These are phyloP conservation scores for Keithomyces neogunnii DNA, from an alignment of 2,329 filamentous ascomycete genomes.

Conservation along the genomic window DNA sequence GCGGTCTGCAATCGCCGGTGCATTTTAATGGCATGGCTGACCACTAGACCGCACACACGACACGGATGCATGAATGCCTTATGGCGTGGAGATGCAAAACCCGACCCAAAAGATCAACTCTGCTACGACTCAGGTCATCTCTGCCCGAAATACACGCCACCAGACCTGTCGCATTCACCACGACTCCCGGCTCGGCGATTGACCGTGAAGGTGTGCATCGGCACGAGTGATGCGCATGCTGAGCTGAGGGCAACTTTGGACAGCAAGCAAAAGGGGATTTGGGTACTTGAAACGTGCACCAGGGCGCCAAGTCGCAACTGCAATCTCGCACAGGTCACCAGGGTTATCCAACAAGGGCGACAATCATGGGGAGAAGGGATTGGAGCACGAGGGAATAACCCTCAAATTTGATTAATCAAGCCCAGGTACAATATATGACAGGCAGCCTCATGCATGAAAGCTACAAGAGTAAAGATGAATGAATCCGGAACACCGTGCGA, in stretches of 20 bases:
- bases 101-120: background rate
- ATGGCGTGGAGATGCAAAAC: background rate
- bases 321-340: too few relatives aligned
- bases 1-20: constrained; percentile 2
- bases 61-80: constrained; percentile 5
- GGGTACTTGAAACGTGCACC: background rate
- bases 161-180: too few relatives aligned
- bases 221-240: background rate
- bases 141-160: background rate
- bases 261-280: background rate
- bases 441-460: background rate
- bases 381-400: too few relatives aligned
- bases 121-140: background rate
- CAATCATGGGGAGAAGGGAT: too few relatives aligned
- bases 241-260: background rate
- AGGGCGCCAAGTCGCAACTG: background rate
- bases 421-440: background rate
- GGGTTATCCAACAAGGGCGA: too few relatives aligned
- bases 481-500: constrained; percentile 9
- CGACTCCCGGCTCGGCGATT: too few relatives aligned
- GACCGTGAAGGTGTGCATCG: background rate
- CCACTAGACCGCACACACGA: constrained; percentile 1
- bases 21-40: background rate
- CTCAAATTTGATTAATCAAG: background rate
- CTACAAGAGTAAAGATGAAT: constrained; percentile 2